Evolutionary conservation across 2,329 filamentous ascomycete species (phyloP), one percentile per base, ranked within the genome.

Genomic region (Dryadomyces sulphureus): DNA sequence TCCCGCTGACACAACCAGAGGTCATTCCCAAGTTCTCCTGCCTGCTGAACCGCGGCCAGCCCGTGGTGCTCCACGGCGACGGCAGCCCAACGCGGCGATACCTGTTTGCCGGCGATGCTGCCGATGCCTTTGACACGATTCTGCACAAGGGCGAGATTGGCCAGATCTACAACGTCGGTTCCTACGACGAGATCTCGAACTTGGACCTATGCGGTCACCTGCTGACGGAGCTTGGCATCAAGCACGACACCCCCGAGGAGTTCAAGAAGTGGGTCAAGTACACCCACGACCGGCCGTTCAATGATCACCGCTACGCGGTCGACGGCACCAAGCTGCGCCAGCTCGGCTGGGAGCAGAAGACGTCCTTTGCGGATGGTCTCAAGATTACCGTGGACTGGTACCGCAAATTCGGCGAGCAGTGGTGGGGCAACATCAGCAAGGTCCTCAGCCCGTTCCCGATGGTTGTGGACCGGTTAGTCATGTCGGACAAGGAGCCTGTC

Each of bases 1-100:
- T 32, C 27, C 27, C 27, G 16, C 27, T 32, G 9, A 4, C 16
- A 14, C 27, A 44, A 12, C 7, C 27, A 86, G 83, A 90, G 66
- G 84, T 90, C 51, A 90, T 90, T 45, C 82, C 84, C 25, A 89
- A 88, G 58, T 90, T 90, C 62, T 78, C 75, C 44, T 84, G 78
- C 59, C 69, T 89, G 24, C 68, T 89, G 16, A 75, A 81, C 56
- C 72, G 81, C 17, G 65, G 69, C 25, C 70, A 75, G 49, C 80
- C 81, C 11, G 73, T 88, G 0, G 75, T 84, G 11, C 69, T 90
- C 12, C 85, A 90, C 58, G 85, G 85, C 24, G 77, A 87, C 53
- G 85, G 85, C 25, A 79, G 73, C 30, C 81, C 83, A 12, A 84
- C 81, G 0, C 73, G 85, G 25, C 72, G 83, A 47, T 92, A 89